Percentiles rank a stretch among this genome's conserved stretches.
These are phyloP conservation scores for Trametes meyenii DNA, from an alignment of 768 basidiomycete species.

Conservation along the genomic window DNA sequence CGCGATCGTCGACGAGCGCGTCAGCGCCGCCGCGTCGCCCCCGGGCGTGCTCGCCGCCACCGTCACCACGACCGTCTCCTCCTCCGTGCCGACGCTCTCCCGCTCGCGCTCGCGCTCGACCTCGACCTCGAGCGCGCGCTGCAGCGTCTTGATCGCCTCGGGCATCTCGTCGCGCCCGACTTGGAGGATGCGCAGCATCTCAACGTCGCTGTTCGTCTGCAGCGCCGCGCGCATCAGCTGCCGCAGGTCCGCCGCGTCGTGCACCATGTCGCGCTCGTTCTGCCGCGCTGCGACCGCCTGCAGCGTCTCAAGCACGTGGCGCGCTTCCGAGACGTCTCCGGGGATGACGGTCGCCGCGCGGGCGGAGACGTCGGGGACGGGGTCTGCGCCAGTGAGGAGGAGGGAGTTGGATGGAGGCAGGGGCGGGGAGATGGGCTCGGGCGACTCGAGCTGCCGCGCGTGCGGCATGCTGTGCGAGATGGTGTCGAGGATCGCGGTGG, in stretches of 20 bases:
- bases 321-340: not conserved
- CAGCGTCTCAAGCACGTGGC: constrained; percentile 21
- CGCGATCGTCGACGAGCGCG: constrained; percentile 16
- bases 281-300: constrained; percentile 39
- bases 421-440: not conserved
- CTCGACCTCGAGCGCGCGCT: constrained; percentile 61
- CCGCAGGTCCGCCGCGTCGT: constrained; percentile 59
- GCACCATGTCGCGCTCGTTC: constrained; percentile 49
- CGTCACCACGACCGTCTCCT: constrained; percentile 1
- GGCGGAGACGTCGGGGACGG: no score
- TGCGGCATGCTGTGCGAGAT: constrained; percentile 25
- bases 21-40: not conserved
- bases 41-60: not conserved
- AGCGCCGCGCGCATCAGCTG: constrained; percentile 61
- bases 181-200: constrained; percentile 65
- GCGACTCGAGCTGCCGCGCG: constrained; percentile 9
- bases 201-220: constrained; percentile 58
- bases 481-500: constrained; percentile 39
- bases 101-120: constrained; percentile 37
- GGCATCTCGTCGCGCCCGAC: constrained; percentile 70
- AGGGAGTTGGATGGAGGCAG: constrained; percentile 9
- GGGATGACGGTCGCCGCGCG: no score
- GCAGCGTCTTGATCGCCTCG: constrained; percentile 80
- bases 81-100: constrained; percentile 17
- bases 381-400: constrained; percentile 19